phyloP scores from a whole-genome alignment of 2,329 filamentous ascomycete genomes.

The Ustilaginoidea virens region DNA sequence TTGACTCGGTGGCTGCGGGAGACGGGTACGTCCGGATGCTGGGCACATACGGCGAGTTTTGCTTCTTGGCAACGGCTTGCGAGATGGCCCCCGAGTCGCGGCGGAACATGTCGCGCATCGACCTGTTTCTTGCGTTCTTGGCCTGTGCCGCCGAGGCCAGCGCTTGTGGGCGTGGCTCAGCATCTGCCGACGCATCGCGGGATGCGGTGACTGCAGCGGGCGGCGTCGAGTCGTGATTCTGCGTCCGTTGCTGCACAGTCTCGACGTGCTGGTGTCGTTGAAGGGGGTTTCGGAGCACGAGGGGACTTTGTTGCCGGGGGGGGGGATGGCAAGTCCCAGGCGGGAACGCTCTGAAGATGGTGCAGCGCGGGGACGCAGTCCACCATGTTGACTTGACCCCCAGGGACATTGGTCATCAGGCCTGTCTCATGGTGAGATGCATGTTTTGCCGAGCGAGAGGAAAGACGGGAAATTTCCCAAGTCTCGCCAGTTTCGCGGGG shows the following conservation, averaged over 20 bases:
- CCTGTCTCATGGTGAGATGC: slow-evolving; percentile 16
- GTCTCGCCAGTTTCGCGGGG: too few relatives aligned
- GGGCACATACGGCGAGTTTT: slow-evolving; percentile 13
- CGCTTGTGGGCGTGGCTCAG: slow-evolving; percentile 1
- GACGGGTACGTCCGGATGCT: slow-evolving; percentile 14
- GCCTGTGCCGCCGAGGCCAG: slow-evolving; percentile 1
- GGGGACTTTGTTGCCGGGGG: too few relatives aligned
- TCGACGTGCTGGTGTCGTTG: too few relatives aligned
- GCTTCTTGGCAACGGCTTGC: slow-evolving; percentile 9
- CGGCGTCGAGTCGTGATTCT: not conserved
- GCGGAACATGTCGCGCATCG: slow-evolving; percentile 15
- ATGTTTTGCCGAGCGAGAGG: not conserved
- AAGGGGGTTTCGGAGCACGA: too few relatives aligned
- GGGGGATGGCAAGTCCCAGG: slow-evolving; percentile 9
- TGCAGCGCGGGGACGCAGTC: slow-evolving; percentile 19
- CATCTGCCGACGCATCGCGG: slow-evolving; percentile 2
- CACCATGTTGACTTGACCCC: slow-evolving; percentile 28
- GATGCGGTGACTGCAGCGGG: too few relatives aligned
- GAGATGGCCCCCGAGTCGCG: slow-evolving; percentile 8
- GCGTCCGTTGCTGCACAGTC: not conserved
- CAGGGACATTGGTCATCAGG: slow-evolving; percentile 29
- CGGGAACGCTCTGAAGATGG: slow-evolving; percentile 10
- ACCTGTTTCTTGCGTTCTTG: slow-evolving; percentile 11
- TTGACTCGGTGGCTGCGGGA: slow-evolving; percentile 9
- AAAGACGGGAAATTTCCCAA: not conserved